Evolutionary conservation across 1,139 yeast species (phyloP), one percentile per base, ranked within the genome.

Genomic region (Yamadazyma friedrichii): DNA sequence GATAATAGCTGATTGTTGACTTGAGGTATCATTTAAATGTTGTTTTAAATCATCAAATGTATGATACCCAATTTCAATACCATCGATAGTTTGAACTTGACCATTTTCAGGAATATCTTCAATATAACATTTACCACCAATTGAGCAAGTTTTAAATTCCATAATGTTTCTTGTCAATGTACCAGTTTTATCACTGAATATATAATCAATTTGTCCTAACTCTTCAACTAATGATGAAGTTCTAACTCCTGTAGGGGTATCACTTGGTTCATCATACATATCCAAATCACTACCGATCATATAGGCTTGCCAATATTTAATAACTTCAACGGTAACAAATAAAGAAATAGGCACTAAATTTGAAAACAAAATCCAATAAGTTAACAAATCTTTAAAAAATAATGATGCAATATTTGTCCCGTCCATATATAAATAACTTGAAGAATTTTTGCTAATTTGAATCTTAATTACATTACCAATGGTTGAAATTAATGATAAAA

Each of bases 211-310:
- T 62, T 93, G 98, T 17, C 98, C 98, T 49, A 93, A 71, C 55
- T 93, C 98, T 62, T 93, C 99, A 9, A 93, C 98, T 52, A 93
- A 72, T 15, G 96, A 85, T 1, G 98, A 93, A 0, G 98, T 93
- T 49, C 98, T 74, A 25, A 94, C 96, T 8, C 91, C 91, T 0
- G 97, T 86, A 1, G 98, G 98, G 0, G 96, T 89, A 55, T 93
- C 98, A 0, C 89, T 78, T 45, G 78, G 85, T 49, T 80, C 91
- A 54, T 87, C 80, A 59, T 94, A 94, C 83, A 93, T 80, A 61
- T 93, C 99, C 49, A 94, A 72, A 61, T 93, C 98, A 38, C 96
- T 88, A 2, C 94, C 86, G 53, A 93, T 94, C 81, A 93, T 81
- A 55, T 74, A 87, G 0, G 98, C 98, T 60, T 91, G 98, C 60